Base-by-base conservation (phyloP, 2,329 filamentous ascomycete genomes). In the Alternaria sp. region DNA sequence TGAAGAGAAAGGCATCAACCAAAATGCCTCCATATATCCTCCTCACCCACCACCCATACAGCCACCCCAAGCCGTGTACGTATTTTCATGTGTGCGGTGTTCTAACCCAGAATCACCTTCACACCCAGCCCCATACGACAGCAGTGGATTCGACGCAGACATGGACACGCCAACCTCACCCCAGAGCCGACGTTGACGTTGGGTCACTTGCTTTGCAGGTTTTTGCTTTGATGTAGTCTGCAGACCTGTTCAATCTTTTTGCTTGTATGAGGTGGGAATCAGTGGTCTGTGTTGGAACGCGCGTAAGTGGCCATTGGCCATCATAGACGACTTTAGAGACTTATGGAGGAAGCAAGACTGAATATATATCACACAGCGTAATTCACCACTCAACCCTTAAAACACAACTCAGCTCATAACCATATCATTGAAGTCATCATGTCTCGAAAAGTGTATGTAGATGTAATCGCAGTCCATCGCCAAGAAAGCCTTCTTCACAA, bases 351-450 rank as follows among this genome's bases (percentile, higher is more conserved):
- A 11, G 36, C 36, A 40, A 17, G 36, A 40, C 8, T 8, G 36
- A 4, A 40, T 40, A 40, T 8, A 40, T 17, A 17, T 40, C n/a
- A 40, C n/a, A 11, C 36, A 40, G 5, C 7, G n/a, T n/a, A n/a
- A n/a, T n/a, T n/a, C n/a, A n/a, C n/a, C n/a, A n/a, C n/a, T n/a
- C n/a, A n/a, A n/a, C n/a, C n/a, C n/a, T n/a, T n/a, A n/a, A n/a
- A 54, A 13, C 15, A 26, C 8, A 40, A 19, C 13, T 28, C 40
- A 12, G 32, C 59, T 59, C 44, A n/a, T 17, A 32, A 45, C 54
- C 19, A 62, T 62, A 45, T 59, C 50, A 55, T 61, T 62, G 28
- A 23, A 52, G 28, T 58, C 56, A 28, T 62, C 49, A 46, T 59
- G 11, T 49, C 11, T 36, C 46, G 26, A 55, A 40, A 53, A 43